Evolutionary conservation across 352 stramenopile species (phyloP).

Genomic region (Phytophthora aleatoria): DNA sequence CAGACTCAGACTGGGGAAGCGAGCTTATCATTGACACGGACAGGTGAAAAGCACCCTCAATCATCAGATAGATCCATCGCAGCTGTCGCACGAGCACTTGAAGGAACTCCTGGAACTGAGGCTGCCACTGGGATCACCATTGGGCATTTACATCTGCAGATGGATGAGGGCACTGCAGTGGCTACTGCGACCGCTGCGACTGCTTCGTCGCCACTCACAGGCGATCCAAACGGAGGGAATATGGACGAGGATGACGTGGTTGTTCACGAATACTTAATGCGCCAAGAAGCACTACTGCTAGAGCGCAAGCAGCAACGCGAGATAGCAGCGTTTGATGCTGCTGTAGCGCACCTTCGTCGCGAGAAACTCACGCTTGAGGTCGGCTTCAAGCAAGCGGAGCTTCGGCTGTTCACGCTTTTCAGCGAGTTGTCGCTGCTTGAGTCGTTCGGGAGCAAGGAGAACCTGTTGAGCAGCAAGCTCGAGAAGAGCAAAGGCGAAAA

Average conservation of each 20-base stretch:
- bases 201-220: not conserved
- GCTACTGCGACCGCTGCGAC: conserved; percentile 6
- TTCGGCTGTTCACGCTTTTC: conserved; percentile 86
- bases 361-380: conserved; percentile 88
- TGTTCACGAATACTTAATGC: conserved; percentile 57
- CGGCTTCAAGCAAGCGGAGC: conserved; percentile 89
- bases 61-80: conserved; percentile 40
- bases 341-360: conserved; percentile 86
- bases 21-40: conserved; percentile 4
- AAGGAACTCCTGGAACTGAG: conserved; percentile 8
- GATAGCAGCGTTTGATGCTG: conserved; percentile 84
- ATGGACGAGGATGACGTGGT: conserved; percentile 54
- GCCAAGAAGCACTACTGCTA: conserved; percentile 73
- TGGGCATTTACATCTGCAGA: conserved; percentile 32
- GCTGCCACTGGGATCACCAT: conserved; percentile 15
- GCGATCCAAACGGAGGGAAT: conserved; percentile 15
- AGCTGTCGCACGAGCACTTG: conserved; percentile 37
- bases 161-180: conserved; percentile 12
- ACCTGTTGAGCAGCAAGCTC: conserved; percentile 85
- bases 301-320: conserved; percentile 67
- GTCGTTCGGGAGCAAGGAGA: conserved; percentile 92
- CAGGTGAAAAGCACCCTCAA: conserved; percentile 21
- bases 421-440: conserved; percentile 90
- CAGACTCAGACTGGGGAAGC: conserved; percentile 6
- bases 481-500: conserved; percentile 88